phyloP scores from a whole-genome alignment of 108 stramenopile species.

The Nitzschia sp. region DNA sequence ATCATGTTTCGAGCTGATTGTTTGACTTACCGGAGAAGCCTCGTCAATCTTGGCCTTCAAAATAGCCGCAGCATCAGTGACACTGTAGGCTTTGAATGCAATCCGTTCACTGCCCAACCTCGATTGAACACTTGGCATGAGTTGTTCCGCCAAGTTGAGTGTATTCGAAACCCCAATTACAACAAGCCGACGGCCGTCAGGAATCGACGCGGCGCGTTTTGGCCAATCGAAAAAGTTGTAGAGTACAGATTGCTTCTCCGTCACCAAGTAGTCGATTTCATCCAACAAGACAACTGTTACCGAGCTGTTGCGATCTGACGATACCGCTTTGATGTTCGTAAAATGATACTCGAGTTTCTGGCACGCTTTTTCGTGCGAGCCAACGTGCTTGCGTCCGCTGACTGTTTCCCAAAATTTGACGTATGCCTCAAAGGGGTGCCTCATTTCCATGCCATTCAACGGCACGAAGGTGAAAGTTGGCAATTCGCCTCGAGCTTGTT shows the following conservation, averaged over 20 bases:
- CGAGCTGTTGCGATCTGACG: not conserved
- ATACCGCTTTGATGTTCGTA: slow-evolving; percentile 16
- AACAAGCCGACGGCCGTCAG: slow-evolving; percentile 50
- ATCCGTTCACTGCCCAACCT: slow-evolving; percentile 68
- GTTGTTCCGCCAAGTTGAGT: slow-evolving; percentile 92
- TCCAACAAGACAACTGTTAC: slow-evolving; percentile 86
- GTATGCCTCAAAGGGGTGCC: slow-evolving; percentile 82
- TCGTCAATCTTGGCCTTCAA: slow-evolving; percentile 64
- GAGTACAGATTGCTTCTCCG: slow-evolving; percentile 89
- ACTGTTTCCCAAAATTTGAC: slow-evolving; percentile 78
- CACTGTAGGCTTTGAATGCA: slow-evolving; percentile 65
- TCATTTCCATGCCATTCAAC: slow-evolving; percentile 89
- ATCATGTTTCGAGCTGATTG: not conserved
- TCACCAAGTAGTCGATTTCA: slow-evolving; percentile 98
- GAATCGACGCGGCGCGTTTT: slow-evolving; percentile 30
- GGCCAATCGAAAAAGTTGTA: slow-evolving; percentile 99
- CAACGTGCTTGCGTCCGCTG: slow-evolving; percentile 50
- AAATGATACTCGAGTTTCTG: slow-evolving; percentile 66
- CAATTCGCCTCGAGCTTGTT: slow-evolving; percentile 58
- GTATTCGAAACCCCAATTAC: slow-evolving; percentile 99
- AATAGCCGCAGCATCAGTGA: slow-evolving; percentile 55
- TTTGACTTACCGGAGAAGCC: slow-evolving; percentile 42
- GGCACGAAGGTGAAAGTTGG: slow-evolving; percentile 73
- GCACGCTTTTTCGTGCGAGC: slow-evolving; percentile 58
- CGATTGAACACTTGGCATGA: slow-evolving; percentile 82